Conservation (phyloP, 2,329 filamentous ascomycete species). For the Tolypocladium paradoxum region DNA sequence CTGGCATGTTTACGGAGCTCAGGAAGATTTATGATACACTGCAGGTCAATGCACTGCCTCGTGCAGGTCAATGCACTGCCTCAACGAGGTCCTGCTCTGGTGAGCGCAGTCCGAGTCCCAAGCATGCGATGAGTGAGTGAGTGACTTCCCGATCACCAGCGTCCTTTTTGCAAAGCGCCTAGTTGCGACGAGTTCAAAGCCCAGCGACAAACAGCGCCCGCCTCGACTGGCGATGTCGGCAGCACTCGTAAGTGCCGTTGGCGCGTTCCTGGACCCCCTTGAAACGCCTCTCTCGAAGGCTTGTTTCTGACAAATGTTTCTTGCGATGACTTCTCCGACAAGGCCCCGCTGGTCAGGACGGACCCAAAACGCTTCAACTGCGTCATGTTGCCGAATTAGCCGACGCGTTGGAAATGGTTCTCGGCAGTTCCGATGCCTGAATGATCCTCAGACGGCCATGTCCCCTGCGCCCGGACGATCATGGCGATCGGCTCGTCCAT, state of each 20-base stretch:
- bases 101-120: not conserved
- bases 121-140: not conserved
- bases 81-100: not conserved
- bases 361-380: not conserved
- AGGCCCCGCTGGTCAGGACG: not conserved
- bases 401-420: not conserved
- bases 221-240: not conserved
- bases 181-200: not conserved
- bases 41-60: not conserved
- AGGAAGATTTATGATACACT: not conserved
- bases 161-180: not conserved
- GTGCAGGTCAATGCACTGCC: not conserved
- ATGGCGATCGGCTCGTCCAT: not conserved
- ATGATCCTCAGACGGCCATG: not conserved
- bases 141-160: not conserved
- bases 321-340: not conserved
- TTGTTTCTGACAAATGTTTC: not conserved
- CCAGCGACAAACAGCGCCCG: not conserved
- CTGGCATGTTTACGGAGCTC: not conserved
- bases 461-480: not conserved
- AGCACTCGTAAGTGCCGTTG: not conserved
- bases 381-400: not conserved
- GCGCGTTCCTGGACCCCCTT: not conserved
- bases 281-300: not conserved
- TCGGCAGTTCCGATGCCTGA: not conserved